Evolutionary conservation across 345 rosid genomes (phyloP).

Genomic region (Odontarrhena argentea): DNA sequence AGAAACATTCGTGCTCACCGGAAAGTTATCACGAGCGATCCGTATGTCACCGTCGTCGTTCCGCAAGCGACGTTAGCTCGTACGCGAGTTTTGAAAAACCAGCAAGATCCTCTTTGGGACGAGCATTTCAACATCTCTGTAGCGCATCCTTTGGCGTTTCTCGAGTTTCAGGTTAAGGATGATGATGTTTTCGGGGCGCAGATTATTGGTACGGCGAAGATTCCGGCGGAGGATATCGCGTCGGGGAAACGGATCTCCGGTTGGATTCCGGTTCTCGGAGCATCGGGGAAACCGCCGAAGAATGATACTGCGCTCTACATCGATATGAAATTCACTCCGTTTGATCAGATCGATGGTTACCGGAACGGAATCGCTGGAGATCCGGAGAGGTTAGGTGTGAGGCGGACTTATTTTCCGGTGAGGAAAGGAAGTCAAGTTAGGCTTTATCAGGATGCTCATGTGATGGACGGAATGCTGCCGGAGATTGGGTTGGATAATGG

Average conservation of each 20-base stretch:
- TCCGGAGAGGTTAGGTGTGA: conserved; percentile 62
- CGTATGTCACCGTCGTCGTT: conserved; percentile 80
- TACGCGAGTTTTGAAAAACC: conserved; percentile 71
- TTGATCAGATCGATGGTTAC: conserved; percentile 58
- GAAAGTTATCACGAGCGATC: conserved; percentile 72
- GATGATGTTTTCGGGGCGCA: conserved; percentile 83
- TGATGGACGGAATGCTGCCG: conserved; percentile 48
- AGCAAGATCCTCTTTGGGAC: conserved; percentile 68
- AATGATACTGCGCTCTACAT: conserved; percentile 53
- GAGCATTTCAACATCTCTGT: conserved; percentile 64
- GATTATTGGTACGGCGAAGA: conserved; percentile 56
- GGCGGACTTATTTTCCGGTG: conserved; percentile 73
- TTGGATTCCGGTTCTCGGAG: conserved; percentile 56
- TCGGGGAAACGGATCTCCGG: conserved; percentile 45
- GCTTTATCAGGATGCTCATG: conserved; percentile 94
- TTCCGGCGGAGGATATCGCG: conserved; percentile 54
- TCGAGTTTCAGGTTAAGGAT: conserved; percentile 86
- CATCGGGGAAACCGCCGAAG: conserved; percentile 58
- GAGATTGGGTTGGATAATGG: conserved; percentile 53
- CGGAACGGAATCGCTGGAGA: conserved; percentile 62
- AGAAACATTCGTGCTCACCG: conserved; percentile 39
- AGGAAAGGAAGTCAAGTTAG: conserved; percentile 67
- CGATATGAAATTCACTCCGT: conserved; percentile 66
- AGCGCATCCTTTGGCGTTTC: conserved; percentile 65
- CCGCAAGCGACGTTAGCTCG: conserved; percentile 92